Evolutionary conservation across 768 basidiomycete species (phyloP).

Genomic region (Mycena maculata): DNA sequence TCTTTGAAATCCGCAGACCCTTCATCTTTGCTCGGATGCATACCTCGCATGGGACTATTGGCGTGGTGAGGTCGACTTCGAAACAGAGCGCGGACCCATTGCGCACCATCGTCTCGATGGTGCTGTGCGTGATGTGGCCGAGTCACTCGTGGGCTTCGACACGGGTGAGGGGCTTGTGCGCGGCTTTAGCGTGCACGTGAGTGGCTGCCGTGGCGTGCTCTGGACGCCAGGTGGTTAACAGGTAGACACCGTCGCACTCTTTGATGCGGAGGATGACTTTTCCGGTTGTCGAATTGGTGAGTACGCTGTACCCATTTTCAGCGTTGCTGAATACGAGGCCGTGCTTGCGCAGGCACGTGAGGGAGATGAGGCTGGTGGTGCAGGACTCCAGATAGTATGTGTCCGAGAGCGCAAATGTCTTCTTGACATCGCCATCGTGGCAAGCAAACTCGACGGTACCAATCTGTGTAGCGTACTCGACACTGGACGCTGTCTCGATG

Average conservation of each 20-base stretch:
- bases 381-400: constrained; percentile 6
- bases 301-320: constrained; percentile 3
- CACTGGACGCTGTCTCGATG: not conserved
- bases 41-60: constrained; percentile 6
- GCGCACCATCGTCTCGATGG: constrained; percentile 12
- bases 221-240: constrained; percentile 1
- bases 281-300: constrained; percentile 18
- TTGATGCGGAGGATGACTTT: constrained; percentile 14
- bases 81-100: constrained; percentile 7
- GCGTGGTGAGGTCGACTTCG: constrained; percentile 9
- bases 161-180: constrained; percentile 7
- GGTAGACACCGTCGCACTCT: constrained; percentile 21
- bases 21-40: constrained; percentile 22
- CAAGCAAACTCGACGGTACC: constrained; percentile 1
- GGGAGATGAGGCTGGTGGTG: constrained; percentile 2
- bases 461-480: constrained; percentile 10
- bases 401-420: constrained; percentile 5
- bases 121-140: constrained; percentile 10
- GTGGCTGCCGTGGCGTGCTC: not conserved
- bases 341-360: not conserved
- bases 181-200: no score
- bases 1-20: constrained; percentile 15
- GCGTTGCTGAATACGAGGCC: constrained; percentile 22
- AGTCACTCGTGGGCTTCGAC: constrained; percentile 9
- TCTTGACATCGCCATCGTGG: not conserved